Base-by-base conservation (phyloP, 108 stramenopile species). In the Nitzschia sp. region DNA sequence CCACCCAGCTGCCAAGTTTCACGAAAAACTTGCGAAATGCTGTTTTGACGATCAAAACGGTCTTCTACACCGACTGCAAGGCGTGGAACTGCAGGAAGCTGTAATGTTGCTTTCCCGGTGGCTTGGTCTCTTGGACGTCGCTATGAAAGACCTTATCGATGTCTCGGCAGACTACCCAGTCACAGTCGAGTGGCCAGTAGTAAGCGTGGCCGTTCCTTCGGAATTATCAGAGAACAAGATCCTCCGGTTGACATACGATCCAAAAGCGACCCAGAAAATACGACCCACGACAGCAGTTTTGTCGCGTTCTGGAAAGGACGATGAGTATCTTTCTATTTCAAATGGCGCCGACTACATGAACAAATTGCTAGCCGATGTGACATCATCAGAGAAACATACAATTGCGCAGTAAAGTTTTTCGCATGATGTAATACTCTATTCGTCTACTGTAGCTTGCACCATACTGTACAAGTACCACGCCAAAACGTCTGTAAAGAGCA, bases 1-100 rank as follows among this genome's bases (percentile, higher is more conserved):
- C 29, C 63, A 63, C 23, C 45, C 16, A 8, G 63, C 63, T 29
- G 63, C 63, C 22, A 63, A 41, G 22, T 60, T 38, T 16, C 59
- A 60, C 33, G 17, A 60, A 2, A 23, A 21, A 9, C 3, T 60
- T 6, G 31, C 33, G 17, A 41, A 35, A 2, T 2, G 5, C 17
- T 34, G 11, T 15, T 30, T 34, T 17, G 33, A 35, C 4, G 59
- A 34, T 17, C 8, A 8, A 33, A 30, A 8, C 29, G 28, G 34
- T 29, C 5, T 45, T 21, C 19, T 63, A 15, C 45, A 63, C 1
- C 2, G 2, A 17, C 9, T 47, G 15, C 9, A 63, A 15, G 25
- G 16, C 6, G 2, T 22, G 11, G 45, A 46, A 13, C 3, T 63
- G 23, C 63, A 48, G 8, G 63, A 63, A 38, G 46, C 45, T 48